Percentiles rank a stretch among this genome's conserved stretches.
These are phyloP conservation scores for Amanita rubescens DNA, from an alignment of 768 basidiomycete genomes.

Conservation along the genomic window DNA sequence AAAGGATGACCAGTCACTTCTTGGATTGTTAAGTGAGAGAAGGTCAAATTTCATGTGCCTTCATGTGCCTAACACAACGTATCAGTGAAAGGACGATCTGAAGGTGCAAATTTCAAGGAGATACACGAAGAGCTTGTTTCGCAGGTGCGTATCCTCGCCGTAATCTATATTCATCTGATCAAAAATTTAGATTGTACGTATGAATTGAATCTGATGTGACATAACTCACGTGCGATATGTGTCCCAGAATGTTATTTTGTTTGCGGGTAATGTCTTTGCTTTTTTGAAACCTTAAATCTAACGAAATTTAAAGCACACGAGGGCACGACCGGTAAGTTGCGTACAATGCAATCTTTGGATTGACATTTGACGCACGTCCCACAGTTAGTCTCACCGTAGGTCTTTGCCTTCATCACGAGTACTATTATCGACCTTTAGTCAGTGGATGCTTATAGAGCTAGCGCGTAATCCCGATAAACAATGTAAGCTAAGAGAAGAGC, in stretches of 20 bases:
- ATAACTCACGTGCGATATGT: not conserved
- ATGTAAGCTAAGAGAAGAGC: constrained; percentile 12
- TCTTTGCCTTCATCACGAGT: not conserved
- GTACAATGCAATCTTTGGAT: not conserved
- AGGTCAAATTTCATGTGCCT: not conserved
- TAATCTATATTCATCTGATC: constrained; percentile 1
- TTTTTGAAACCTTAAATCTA: not conserved
- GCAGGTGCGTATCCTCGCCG: constrained; percentile 18
- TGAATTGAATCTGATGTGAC: not conserved
- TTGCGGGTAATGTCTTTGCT: constrained; percentile 25
- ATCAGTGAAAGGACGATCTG: constrained; percentile 29
- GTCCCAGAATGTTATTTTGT: constrained; percentile 26
- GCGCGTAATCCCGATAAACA: constrained; percentile 15
- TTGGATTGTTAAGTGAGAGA: constrained; percentile 26
- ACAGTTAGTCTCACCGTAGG: not conserved
- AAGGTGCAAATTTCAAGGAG: constrained; percentile 24
- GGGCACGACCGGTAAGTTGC: constrained; percentile 39
- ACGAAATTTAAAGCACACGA: constrained; percentile 34
- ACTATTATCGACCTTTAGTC: not conserved
- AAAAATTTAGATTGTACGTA: not conserved
- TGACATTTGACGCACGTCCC: not conserved
- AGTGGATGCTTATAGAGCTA: constrained; percentile 20
- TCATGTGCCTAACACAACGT: not conserved
- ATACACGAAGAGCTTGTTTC: constrained; percentile 29
- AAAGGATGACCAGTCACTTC: constrained; percentile 31